Evolutionary conservation across 805 yeast species (phyloP), one percentile per base, ranked within the genome.

Genomic region (Nakazawaea laoshanensis): DNA sequence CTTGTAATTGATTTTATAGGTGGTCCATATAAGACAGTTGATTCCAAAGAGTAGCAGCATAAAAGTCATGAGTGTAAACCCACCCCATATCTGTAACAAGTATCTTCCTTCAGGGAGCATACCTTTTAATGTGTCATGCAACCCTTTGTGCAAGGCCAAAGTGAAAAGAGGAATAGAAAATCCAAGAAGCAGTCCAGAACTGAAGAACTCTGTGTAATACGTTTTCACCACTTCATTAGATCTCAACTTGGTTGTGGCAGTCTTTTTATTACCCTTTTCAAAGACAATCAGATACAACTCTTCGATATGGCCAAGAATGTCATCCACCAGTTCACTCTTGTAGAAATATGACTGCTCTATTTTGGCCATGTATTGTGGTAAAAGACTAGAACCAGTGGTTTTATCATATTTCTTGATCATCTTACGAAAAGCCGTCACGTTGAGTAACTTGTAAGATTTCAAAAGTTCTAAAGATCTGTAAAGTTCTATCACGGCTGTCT

Each of bases 331-430:
- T 36, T 74, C 83, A 41, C 84, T 74, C 5, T 74, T 63, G 19
- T 70, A 65, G 49, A 82, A 78, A 44, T 74, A 65, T n/a, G 76
- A 53, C 3, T 49, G 43, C 40, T 77, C 75, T 5, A 83, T 67
- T 34, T 69, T 71, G 14, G 62, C 63, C 74, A 78, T 65, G 48
- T 74, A 85, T 3, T 50, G 40, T 1, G 58, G 52, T 9, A 73
- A 60, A 4, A 67, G 43, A 1, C 59, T 44, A 7, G 71, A 59
- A 9, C 60, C 50, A 2, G 77, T 65, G 4, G 78, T 65, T 48
- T 92, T 92, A 55, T 92, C 98, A 50, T 74, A 88, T 53, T 92
- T 92, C 50, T 92, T 92, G 38, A 86, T 65, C 47, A 92, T 77
- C 48, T 92, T 92, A 33, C 95, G 70, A 47, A 88, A 75, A 0